A percentile compares a stretch with the other conserved stretches of the same genome.
Evolutionary conservation across 1,284 basidiomycete species (phyloP).

Genomic region (Xerocomus amazonicus): DNA sequence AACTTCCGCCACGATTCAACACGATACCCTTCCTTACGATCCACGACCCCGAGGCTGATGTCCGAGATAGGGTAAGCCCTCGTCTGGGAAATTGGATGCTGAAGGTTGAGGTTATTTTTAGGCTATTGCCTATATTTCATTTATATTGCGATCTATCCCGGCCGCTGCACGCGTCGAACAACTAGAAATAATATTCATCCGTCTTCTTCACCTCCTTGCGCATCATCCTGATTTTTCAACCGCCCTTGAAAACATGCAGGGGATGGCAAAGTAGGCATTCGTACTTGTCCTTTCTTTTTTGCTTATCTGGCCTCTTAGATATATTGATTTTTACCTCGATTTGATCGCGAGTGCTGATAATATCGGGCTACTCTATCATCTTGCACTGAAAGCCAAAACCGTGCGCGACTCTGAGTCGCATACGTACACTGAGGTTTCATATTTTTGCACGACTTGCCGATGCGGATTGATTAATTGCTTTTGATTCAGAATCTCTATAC

Average conservation of each 20-base stretch:
- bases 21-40: conserved; percentile 85
- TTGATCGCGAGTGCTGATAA: conserved; percentile 75
- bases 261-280: conserved; percentile 63
- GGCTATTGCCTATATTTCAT: conserved; percentile 58
- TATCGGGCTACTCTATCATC: conserved; percentile 77
- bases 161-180: conserved; percentile 60
- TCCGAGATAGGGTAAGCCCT: conserved; percentile 53
- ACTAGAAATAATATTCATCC: conserved; percentile 82
- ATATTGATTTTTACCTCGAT: conserved; percentile 87
- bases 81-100: neutral
- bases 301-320: conserved; percentile 44
- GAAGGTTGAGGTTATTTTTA: conserved; percentile 23
- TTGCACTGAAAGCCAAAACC: conserved; percentile 83
- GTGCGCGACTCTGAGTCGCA: conserved; percentile 74
- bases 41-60: conserved; percentile 87
- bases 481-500: conserved; percentile 80
- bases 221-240: conserved; percentile 90
- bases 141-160: conserved; percentile 45
- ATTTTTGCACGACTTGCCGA: neutral
- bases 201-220: conserved; percentile 83
- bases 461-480: neutral
- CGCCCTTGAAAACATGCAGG: conserved; percentile 59
- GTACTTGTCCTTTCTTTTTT: neutral
- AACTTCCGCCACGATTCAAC: conserved; percentile 73
- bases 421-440: conserved; percentile 60